phyloP scores from a whole-genome alignment of 768 basidiomycete genomes.

The Pulveroboletus sp. region DNA sequence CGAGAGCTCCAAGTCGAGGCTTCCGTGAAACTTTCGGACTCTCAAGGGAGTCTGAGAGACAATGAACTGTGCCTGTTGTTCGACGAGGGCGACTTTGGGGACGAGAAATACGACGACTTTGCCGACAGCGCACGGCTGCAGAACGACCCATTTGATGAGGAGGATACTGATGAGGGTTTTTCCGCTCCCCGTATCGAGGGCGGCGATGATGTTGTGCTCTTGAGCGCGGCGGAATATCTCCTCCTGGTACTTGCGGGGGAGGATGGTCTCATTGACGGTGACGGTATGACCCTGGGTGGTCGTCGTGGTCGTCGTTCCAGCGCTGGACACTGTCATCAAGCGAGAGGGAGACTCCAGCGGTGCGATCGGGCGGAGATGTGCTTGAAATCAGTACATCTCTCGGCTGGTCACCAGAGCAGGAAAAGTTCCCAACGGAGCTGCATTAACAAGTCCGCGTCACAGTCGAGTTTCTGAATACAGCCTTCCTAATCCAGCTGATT shows the following conservation, averaged over 20 bases:
- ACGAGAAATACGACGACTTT: constrained; percentile 79
- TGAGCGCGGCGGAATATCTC: constrained; percentile 53
- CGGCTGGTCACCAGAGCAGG: not conserved
- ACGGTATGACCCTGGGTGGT: constrained; percentile 24
- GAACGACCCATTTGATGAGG: constrained; percentile 72
- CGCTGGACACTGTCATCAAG: constrained; percentile 25
- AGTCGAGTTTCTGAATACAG: constrained; percentile 22
- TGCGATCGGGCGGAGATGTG: constrained; percentile 6
- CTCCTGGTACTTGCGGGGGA: constrained; percentile 52
- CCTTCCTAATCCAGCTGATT: constrained; percentile 25
- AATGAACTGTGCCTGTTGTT: constrained; percentile 74
- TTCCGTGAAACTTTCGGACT: constrained; percentile 67
- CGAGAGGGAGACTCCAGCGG: constrained; percentile 8
- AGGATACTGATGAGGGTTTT: constrained; percentile 58
- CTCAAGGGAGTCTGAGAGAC: constrained; percentile 59
- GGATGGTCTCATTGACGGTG: constrained; percentile 35
- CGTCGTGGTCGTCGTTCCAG: constrained; percentile 16
- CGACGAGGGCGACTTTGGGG: constrained; percentile 80
- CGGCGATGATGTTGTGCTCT: constrained; percentile 52
- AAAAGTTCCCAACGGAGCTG: constrained; percentile 7
- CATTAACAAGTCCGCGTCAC: constrained; percentile 30
- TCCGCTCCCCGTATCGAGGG: constrained; percentile 56
- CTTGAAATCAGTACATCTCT: constrained; percentile 24
- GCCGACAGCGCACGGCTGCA: constrained; percentile 43
- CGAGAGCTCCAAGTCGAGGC: constrained; percentile 65